Percentiles rank a stretch among this genome's conserved stretches.
These are phyloP conservation scores for Noccaea caerulescens DNA, from an alignment of 345 rosid species.

Conservation along the genomic window DNA sequence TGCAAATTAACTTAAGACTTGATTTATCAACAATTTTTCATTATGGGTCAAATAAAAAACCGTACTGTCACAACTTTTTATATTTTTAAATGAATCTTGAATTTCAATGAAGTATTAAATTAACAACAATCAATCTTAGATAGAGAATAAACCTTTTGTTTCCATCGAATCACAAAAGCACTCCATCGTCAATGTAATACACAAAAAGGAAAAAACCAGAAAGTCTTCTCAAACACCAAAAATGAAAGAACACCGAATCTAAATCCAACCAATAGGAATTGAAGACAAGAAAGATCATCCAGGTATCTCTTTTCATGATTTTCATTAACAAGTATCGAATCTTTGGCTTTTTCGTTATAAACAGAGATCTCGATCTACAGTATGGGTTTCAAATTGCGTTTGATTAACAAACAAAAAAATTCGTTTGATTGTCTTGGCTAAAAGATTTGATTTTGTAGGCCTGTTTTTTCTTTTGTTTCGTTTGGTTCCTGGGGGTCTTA, in stretches of 20 bases:
- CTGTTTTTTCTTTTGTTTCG: not conserved
- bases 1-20: not conserved
- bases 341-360: not conserved
- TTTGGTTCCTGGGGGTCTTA: slow-evolving; percentile 21
- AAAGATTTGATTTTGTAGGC: slow-evolving; percentile 7
- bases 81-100: not conserved
- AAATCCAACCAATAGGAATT: slow-evolving; percentile 29
- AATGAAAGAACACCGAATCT: slow-evolving; percentile 25
- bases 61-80: not conserved
- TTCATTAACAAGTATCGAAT: not conserved
- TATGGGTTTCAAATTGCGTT: slow-evolving; percentile 3
- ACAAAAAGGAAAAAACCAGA: not conserved
- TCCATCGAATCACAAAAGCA: slow-evolving; percentile 26
- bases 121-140: slow-evolving; percentile 12
- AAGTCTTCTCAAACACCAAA: slow-evolving; percentile 33
- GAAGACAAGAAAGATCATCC: slow-evolving; percentile 28
- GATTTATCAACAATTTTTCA: not conserved
- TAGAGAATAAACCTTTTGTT: slow-evolving; percentile 1
- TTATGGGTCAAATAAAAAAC: slow-evolving; percentile 8
- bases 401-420: not conserved
- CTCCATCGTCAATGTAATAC: slow-evolving; percentile 22
- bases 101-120: not conserved
- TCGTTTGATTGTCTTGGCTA: slow-evolving; percentile 9
- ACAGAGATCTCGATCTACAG: not conserved
- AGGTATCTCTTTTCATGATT: slow-evolving; percentile 27